Evolutionary conservation across 1,139 yeast genomes (phyloP).

Genomic region (Chernovozyma aurita): DNA sequence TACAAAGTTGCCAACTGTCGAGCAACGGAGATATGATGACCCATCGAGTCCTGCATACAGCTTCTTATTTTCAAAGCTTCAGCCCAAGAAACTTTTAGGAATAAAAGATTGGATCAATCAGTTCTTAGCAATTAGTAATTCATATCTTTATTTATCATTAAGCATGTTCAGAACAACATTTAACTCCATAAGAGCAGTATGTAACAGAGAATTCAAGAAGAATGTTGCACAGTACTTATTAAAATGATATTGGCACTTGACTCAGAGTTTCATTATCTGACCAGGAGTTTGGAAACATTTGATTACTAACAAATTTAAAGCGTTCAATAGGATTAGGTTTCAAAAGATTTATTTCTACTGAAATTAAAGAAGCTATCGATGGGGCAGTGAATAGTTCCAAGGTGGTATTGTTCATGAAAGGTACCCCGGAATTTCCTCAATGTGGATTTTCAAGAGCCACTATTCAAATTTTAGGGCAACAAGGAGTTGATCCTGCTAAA

Average conservation of each 20-base stretch:
- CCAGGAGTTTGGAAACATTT: too few relatives aligned
- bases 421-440: conserved; percentile 96
- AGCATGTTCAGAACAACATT: conserved; percentile 24
- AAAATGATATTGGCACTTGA: too few relatives aligned
- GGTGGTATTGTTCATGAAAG: conserved; percentile 92
- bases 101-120: conserved; percentile 1
- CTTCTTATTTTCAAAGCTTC: not conserved
- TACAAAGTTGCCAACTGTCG: too few relatives aligned
- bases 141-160: not conserved
- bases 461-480: conserved; percentile 88
- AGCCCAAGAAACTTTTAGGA: not conserved
- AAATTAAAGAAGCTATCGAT: conserved; percentile 77
- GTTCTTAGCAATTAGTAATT: conserved; percentile 1
- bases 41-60: not conserved
- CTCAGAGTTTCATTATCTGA: too few relatives aligned
- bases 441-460: conserved; percentile 98
- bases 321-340: conserved; percentile 1
- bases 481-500: conserved; percentile 93
- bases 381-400: conserved; percentile 84
- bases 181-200: conserved; percentile 18
- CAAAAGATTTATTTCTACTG: conserved; percentile 64
- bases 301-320: conserved; percentile 2
- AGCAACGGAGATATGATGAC: too few relatives aligned
- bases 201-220: conserved; percentile 8
- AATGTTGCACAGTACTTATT: not conserved